phyloP scores from a whole-genome alignment of 768 basidiomycete genomes.

The Lentinula lateritia region DNA sequence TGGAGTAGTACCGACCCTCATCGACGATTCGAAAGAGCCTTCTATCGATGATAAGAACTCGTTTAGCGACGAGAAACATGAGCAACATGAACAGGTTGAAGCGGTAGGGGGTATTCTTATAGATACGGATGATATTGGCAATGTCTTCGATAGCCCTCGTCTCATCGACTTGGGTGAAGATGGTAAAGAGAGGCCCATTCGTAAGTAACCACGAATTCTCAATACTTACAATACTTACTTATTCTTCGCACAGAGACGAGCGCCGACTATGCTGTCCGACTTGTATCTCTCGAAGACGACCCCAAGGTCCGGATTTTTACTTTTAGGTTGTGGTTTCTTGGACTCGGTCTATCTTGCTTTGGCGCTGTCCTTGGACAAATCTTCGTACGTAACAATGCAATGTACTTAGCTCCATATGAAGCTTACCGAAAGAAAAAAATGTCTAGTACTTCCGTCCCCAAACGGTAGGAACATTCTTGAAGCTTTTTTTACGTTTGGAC shows the following conservation, averaged over 20 bases:
- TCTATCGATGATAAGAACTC: conserved; percentile 9
- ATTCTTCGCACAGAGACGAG: conserved; percentile 30
- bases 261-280: conserved; percentile 38
- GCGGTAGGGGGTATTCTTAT: conserved; percentile 1
- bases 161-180: conserved; percentile 38
- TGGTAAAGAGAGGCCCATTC: conserved; percentile 47
- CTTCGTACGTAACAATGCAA: conserved; percentile 27
- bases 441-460: conserved; percentile 36
- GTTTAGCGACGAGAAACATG: conserved; percentile 10
- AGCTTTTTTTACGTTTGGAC: neutral
- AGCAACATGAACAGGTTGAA: neutral
- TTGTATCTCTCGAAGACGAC: conserved; percentile 50
- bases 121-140: conserved; percentile 11
- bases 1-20: conserved; percentile 2
- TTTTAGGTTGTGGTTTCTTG: conserved; percentile 52
- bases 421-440: conserved; percentile 17
- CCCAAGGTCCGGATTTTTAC: conserved; percentile 44
- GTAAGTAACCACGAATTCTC: conserved; percentile 17
- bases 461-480: neutral
- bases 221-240: neutral
- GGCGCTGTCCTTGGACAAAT: conserved; percentile 47
- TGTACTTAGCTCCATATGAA: neutral
- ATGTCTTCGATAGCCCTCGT: conserved; percentile 14
- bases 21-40: conserved; percentile 1
- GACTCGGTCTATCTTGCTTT: conserved; percentile 50